Evolutionary conservation across 176 grass and related monocot genomes (phyloP).

Genomic region (Phoenix dactylifera): DNA sequence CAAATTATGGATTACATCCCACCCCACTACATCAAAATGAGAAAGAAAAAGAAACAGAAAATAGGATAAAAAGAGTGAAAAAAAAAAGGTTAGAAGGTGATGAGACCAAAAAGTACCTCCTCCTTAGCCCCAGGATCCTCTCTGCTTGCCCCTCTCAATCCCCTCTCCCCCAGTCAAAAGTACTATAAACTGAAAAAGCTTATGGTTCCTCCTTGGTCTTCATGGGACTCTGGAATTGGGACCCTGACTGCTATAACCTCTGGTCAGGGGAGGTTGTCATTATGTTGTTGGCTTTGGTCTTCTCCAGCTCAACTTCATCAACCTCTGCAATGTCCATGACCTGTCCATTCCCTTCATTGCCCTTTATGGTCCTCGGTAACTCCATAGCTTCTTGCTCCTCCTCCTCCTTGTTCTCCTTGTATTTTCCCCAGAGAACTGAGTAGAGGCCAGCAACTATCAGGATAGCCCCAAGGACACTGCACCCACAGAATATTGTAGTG

Average conservation of each 20-base stretch:
- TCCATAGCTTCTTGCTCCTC: background rate
- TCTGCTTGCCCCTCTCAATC: constrained; percentile 13
- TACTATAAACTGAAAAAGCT: background rate
- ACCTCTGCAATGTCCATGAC: constrained; percentile 57
- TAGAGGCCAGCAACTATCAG: constrained; percentile 10
- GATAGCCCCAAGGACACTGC: constrained; percentile 2
- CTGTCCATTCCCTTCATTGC: constrained; percentile 23
- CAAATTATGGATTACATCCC: background rate
- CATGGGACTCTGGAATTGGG: constrained; percentile 32
- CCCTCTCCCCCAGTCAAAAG: constrained; percentile 15
- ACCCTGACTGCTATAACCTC: constrained; percentile 20
- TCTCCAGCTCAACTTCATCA: constrained; percentile 71
- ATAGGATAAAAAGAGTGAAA: constrained; percentile 3
- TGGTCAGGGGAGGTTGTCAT: constrained; percentile 14
- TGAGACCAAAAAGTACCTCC: constrained; percentile 22
- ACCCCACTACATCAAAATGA: constrained; percentile 9
- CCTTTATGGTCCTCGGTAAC: background rate
- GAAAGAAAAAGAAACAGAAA: background rate
- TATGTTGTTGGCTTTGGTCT: constrained; percentile 54
- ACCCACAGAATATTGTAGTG: background rate
- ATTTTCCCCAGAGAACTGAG: constrained; percentile 16
- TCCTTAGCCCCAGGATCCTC: constrained; percentile 14
- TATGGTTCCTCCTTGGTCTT: constrained; percentile 34
- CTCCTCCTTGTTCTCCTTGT: constrained; percentile 16
- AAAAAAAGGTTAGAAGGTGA: background rate